Base-by-base conservation (phyloP, 306 rosid genomes). In the Castanea sativa region DNA sequence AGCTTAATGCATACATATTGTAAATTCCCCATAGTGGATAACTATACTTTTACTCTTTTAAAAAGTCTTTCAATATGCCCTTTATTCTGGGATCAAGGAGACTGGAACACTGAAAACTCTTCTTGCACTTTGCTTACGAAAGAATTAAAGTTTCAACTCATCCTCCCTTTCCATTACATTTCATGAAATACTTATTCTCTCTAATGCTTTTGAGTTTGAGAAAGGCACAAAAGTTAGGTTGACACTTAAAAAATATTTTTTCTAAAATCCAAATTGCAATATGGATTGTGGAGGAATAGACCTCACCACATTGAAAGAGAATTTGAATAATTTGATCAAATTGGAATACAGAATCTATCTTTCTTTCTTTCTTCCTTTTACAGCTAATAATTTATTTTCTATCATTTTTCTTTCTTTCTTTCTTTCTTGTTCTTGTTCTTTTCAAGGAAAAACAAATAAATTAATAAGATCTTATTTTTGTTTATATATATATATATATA, bases 291-390 rank as follows among this genome's bases (percentile, higher is more conserved):
- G 84, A 87, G 81, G 84, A 81, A 80, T 77, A 86, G 83, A 74
- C 72, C 79, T 87, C 85, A 21, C 87, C 85, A 85, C 81, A 82
- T 77, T 76, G 85, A 83, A 65, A 81, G 79, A 80, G 93, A 90
- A 91, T 87, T 88, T 87, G 93, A 88, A 91, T 88, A 85, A 88
- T 86, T 68, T 75, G 76, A 88, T 81, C 91, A 74, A 83, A 81
- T 83, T 84, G 90, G 91, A 87, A 81, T 79, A 78, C 75, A 72
- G 94, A 91, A 90, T 89, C 91, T 80, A 73, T 73, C 41, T 76
- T 18, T 83, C 78, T 69, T 86, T 69, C 30, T 67, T 18, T 53
- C 60, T 79, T 83, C 69, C 74, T 82, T 84, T 82, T 82, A 83
- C 89, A 88, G 88, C 90, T 87, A 88, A 84, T 84, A 71, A 21